Evolutionary conservation across 176 grass and related monocot genomes (phyloP).

Genomic region (Thalia dealbata): DNA sequence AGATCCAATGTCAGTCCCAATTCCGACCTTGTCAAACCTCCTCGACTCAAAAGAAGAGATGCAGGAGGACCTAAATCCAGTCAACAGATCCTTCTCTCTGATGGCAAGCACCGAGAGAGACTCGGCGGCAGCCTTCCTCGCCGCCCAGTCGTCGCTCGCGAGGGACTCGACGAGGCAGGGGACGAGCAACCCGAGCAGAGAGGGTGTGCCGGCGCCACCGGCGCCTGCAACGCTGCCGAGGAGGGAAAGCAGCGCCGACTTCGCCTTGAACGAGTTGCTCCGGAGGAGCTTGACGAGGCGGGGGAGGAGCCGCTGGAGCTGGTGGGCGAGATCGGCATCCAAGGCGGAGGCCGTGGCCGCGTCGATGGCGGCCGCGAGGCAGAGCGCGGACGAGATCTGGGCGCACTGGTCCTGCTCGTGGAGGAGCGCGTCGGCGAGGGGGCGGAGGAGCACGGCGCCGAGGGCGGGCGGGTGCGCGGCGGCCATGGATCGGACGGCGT

Average conservation of each 20-base stretch:
- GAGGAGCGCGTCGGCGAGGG: conserved; percentile 50
- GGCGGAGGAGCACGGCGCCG: conserved; percentile 22
- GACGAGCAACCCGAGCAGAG: conserved; percentile 37
- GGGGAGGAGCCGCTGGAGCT: conserved; percentile 63
- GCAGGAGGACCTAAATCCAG: conserved; percentile 53
- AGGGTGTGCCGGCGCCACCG: conserved; percentile 37
- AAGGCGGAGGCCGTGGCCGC: conserved; percentile 17
- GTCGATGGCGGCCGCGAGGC: conserved; percentile 47
- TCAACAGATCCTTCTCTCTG: conserved; percentile 50
- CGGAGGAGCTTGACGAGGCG: conserved; percentile 81
- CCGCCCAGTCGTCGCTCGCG: conserved; percentile 74
- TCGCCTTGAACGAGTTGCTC: conserved; percentile 86
- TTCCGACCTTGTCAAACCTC: conserved; percentile 73
- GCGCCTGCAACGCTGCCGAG: conserved; percentile 47
- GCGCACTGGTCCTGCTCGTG: conserved; percentile 94
- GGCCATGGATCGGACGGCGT: conserved; percentile 57
- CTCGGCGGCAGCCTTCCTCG: conserved; percentile 77
- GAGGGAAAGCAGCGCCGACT: conserved; percentile 72
- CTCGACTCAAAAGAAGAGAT: conserved; percentile 71
- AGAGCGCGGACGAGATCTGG: conserved; percentile 62
- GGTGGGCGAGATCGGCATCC: conserved; percentile 45
- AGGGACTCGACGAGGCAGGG: conserved; percentile 67
- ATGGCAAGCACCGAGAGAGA: conserved; percentile 52
- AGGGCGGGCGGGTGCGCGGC: conserved; percentile 11
- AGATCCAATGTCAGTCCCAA: background rate